Evolutionary conservation across 2,329 filamentous ascomycete genomes (phyloP), one percentile per base, ranked within the genome.

Genomic region (Thermoascus crustaceus): DNA sequence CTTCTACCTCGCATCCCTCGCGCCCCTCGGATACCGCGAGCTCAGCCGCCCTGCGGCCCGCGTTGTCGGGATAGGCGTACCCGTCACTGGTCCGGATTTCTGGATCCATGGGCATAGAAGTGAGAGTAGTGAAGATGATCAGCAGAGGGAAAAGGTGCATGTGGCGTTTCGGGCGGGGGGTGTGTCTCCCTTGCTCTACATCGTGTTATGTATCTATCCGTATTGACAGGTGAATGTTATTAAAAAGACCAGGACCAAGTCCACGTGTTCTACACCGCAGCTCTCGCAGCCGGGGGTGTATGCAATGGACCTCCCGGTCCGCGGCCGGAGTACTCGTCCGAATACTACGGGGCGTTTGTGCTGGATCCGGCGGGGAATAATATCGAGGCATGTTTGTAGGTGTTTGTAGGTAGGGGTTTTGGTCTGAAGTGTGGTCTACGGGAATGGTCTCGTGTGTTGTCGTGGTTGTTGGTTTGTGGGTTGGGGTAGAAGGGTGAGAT

Each of bases 321-420:
- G 8, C 53, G 69, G 26, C 39, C 58, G 3, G 50, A 68, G 9
- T 73, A 72, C 45, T 58, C 60, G 29, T 47, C 60, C 9, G 56
- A 57, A 4, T 75, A 74, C 48, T 75, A 73, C 34, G 71, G 50
- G 1, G 68, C 70, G 1, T 75, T 69, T 53, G 58, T 73, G 4
- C 48, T 62, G 25, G 71, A 74, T 45, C 68, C 69, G 1, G 52
- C 59, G 3, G 71, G 71, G 0, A 74, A 74, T 45, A 75, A 75
- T 43, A 62, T 73, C 29, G 72, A 75, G 52, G 61, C 61, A 11
- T 24, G 22, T 6, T 48, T 38, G 46, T 47, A 21, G 37, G 43
- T 42, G 14, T 30, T 30, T 27, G 25, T 30, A 3, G 8, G 14
- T 31, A n/a, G 14, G n/a, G 16, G 14, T 31, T 31, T 9, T 31